phyloP scores from a whole-genome alignment of 148 eudicot genomes.

The Camellia japonica region DNA sequence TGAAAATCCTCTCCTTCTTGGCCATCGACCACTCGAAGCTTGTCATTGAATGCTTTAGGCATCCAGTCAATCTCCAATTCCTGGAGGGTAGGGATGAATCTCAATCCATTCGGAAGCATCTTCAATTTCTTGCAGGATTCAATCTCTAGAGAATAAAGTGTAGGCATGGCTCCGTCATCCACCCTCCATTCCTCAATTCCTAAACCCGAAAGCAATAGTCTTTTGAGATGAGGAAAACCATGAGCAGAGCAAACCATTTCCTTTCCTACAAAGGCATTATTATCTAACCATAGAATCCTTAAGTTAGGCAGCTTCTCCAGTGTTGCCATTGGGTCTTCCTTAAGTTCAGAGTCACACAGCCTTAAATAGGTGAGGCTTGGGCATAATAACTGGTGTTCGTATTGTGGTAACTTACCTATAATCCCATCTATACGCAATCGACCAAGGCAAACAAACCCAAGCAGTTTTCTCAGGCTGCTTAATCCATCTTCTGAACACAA shows the following conservation, averaged over 20 bases:
- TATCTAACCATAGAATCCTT: not conserved
- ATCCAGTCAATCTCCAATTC: fast-evolving
- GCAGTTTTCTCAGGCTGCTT: not conserved
- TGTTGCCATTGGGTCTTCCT: slow-evolving; percentile 12
- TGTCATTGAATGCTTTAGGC: not conserved
- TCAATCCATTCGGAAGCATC: slow-evolving; percentile 23
- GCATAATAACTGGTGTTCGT: not conserved
- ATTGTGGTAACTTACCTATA: not conserved
- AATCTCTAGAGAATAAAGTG: slow-evolving; percentile 13
- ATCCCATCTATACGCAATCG: not conserved
- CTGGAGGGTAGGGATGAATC: not conserved
- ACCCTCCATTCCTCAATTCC: slow-evolving; percentile 15
- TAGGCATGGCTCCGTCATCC: slow-evolving; percentile 25
- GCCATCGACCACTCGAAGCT: not conserved
- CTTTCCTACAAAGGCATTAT: not conserved
- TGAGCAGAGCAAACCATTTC: slow-evolving; percentile 16
- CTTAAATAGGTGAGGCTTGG: not conserved
- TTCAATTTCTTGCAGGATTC: not conserved
- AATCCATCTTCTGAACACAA: not conserved
- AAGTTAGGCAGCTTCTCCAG: slow-evolving; percentile 12
- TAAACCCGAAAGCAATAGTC: slow-evolving; percentile 13
- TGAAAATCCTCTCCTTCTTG: not conserved
- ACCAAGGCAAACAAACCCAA: not conserved
- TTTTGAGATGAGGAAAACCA: slow-evolving; percentile 22
- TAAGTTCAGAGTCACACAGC: not conserved